Evolutionary conservation across 345 rosid genomes (phyloP), one percentile per base, ranked within the genome.

Genomic region (Bruguiera parviflora): DNA sequence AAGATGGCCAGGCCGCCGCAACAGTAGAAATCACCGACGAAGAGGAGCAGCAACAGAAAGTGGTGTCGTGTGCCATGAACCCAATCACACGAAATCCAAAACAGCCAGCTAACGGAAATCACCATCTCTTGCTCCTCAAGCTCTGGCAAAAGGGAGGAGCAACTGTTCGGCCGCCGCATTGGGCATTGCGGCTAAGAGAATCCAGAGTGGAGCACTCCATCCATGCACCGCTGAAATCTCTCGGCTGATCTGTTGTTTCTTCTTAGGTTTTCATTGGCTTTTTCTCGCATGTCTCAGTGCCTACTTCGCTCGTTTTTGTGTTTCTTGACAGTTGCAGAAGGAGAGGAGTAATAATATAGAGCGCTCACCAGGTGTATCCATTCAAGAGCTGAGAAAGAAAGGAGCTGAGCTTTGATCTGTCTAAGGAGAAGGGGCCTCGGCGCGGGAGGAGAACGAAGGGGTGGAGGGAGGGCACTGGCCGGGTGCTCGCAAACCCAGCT

Each of bases 91-190:
- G 92, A 88, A 62, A 84, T 96, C 63, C 97, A 90, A 74, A 85
- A 90, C 60, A 98, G 92, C 80, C 99, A 98, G n/a, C 57, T 90
- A 28, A 81, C 84, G 74, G 98, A 96, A 68, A 96, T 92, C 77
- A 98, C 51, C 98, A 96, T 72, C 82, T 92, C 27, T 79, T 96
- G 76, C 99, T 92, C 24, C 81, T 92, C 62, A 90, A 96, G 76
- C 81, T 92, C 37, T 89, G 98, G 98, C 92, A 92, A 70, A 70
- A 82, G 99, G 77, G 98, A 96, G 49, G 98, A 96, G 75, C 80
- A 83, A 43, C 75, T 82, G 24, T 85, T 83, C 57, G 73, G 84
- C 37, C 84, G 89, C 7, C 79, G 33, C 33, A 31, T 5, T 4
- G n/a, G n/a, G 83, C 29, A 83, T 87, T 4, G 70, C 80, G 0